Percentiles rank a stretch among this genome's conserved stretches.
Conservation (phyloP, 2,329 filamentous ascomycete genomes). For the Aspergillus sp. region DNA sequence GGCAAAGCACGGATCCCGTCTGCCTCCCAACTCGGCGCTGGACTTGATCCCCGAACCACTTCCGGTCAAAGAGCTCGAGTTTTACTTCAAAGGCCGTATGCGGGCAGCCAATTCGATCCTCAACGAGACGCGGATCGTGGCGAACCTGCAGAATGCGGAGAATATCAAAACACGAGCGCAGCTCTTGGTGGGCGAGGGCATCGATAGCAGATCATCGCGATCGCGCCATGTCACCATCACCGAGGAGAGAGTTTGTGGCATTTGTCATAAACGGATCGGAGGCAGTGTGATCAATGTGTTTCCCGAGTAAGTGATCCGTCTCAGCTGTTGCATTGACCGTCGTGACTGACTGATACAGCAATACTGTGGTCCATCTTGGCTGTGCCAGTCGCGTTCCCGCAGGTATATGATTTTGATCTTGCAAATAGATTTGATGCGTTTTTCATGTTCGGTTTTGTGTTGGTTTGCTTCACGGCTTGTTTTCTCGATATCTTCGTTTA, state of each 20-base stretch:
- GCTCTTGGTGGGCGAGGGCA: conserved; percentile 69
- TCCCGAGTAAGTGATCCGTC: conserved; percentile 63
- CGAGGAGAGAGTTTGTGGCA: conserved; percentile 85
- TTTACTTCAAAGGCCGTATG: conserved; percentile 90
- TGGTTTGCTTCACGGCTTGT: conserved; percentile 14
- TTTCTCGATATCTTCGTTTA: conserved; percentile 14
- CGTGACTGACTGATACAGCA: conserved; percentile 32
- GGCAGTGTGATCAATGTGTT: conserved; percentile 87
- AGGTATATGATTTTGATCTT: conserved; percentile 18
- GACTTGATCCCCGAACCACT: conserved; percentile 79
- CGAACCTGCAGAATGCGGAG: conserved; percentile 72
- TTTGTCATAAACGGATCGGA: conserved; percentile 90
- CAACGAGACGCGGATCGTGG: conserved; percentile 75
- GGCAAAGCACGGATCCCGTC: conserved; percentile 85
- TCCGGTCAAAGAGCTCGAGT: conserved; percentile 74
- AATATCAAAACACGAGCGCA: conserved; percentile 73
- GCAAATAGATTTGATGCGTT: conserved; percentile 14
- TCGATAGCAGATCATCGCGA: conserved; percentile 50
- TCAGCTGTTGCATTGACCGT: neutral
- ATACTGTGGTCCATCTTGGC: conserved; percentile 73
- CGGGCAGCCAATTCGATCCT: conserved; percentile 78
- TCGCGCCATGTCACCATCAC: conserved; percentile 73
- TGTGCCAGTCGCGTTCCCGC: conserved; percentile 56
- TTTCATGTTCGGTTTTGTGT: conserved; percentile 13
- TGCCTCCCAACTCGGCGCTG: conserved; percentile 83